Evolutionary conservation across 129 eudicot genomes (phyloP).

Genomic region (Saussurea involucrata): DNA sequence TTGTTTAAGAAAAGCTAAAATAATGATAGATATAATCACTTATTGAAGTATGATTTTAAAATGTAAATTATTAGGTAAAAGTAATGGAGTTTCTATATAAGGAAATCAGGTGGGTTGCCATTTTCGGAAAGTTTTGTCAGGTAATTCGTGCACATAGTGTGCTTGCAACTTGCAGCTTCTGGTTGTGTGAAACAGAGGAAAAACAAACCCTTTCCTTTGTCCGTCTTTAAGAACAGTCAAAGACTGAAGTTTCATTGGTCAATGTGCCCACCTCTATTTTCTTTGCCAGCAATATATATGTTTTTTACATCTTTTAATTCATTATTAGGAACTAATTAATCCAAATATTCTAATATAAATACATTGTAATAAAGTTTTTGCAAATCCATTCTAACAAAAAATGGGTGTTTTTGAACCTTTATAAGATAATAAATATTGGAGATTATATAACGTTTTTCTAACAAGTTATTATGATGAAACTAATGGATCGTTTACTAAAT

Average conservation of each 20-base stretch:
- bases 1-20: no score
- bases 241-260: background rate
- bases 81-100: background rate
- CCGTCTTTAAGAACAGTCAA: background rate
- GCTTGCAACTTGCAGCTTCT: constrained; percentile 3
- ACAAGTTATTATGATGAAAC: no score
- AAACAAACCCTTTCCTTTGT: constrained; percentile 3
- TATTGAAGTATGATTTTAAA: background rate
- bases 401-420: background rate
- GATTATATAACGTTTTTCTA: no score
- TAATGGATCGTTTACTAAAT: no score
- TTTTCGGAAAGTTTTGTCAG: constrained; percentile 12
- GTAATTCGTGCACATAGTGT: constrained; percentile 12
- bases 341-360: background rate
- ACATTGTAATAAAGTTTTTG: background rate
- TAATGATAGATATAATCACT: no score
- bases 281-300: background rate
- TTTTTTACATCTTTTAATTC: background rate
- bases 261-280: background rate
- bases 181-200: background rate
- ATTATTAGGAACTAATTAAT: background rate
- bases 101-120: constrained; percentile 14
- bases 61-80: background rate
- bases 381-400: background rate
- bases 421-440: background rate